Evolutionary conservation across 2,329 filamentous ascomycete species (phyloP).

Genomic region (Neofusicoccum parvum): DNA sequence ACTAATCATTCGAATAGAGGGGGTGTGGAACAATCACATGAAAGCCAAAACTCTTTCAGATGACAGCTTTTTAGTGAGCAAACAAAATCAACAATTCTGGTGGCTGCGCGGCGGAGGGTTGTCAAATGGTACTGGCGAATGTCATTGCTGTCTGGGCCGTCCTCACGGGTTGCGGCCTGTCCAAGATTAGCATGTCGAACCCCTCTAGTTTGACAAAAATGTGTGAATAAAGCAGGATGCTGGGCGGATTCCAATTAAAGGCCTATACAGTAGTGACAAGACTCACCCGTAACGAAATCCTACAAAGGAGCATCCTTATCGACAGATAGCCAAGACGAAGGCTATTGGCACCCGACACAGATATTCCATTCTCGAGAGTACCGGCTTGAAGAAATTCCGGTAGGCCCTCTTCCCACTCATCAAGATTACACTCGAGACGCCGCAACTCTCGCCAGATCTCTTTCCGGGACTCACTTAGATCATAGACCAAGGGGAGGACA

Average conservation of each 20-base stretch:
- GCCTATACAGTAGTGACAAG: constrained; percentile 6
- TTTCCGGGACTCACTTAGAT: constrained; percentile 34
- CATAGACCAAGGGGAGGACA: constrained; percentile 42
- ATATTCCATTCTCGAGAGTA: constrained; percentile 21
- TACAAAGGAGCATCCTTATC: constrained; percentile 41
- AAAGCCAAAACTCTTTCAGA: constrained; percentile 57
- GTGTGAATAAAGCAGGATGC: too few species aligned
- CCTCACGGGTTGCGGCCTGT: constrained; percentile 20
- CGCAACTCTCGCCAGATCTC: constrained; percentile 34
- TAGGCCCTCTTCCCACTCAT: constrained; percentile 37
- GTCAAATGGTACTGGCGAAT: constrained; percentile 34
- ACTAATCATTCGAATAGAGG: not conserved
- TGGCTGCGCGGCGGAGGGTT: constrained; percentile 52
- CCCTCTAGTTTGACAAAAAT: too few species aligned
- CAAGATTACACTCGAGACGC: constrained; percentile 36
- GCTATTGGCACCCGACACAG: constrained; percentile 35
- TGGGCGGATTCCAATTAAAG: too few species aligned
- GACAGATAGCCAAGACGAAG: constrained; percentile 46
- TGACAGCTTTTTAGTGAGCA: constrained; percentile 49
- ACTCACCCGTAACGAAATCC: constrained; percentile 37
- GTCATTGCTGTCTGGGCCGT: constrained; percentile 29
- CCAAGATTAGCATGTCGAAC: too few species aligned
- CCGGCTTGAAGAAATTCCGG: constrained; percentile 37
- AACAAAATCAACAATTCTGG: constrained; percentile 53
- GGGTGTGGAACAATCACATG: constrained; percentile 24